These are phyloP conservation scores for Domatiomyces catenatus DNA, from an alignment of 2,329 filamentous ascomycete species.

Conservation along the genomic window DNA sequence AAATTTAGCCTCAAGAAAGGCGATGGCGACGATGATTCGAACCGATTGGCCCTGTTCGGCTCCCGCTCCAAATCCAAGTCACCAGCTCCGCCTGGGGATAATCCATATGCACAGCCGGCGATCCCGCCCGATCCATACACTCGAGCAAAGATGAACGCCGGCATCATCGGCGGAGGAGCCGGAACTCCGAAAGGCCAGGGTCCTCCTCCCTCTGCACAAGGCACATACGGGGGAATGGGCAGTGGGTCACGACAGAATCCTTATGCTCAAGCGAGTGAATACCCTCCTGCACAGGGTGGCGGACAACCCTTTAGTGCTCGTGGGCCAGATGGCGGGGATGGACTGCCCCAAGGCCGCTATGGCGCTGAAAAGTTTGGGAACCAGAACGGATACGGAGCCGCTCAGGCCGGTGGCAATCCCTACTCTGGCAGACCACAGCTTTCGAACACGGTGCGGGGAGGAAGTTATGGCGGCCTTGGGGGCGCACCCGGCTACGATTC, in stretches of 20 bases:
- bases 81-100: conserved; percentile 32
- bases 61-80: conserved; percentile 40
- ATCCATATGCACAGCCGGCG: conserved; percentile 43
- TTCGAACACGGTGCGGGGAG: conserved; percentile 30
- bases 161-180: conserved; percentile 19
- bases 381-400: conserved; percentile 34
- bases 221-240: conserved; percentile 16
- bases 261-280: conserved; percentile 1
- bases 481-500: conserved; percentile 35
- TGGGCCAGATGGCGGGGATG: conserved; percentile 15
- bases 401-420: conserved; percentile 26
- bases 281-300: background rate
- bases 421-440: conserved; percentile 20
- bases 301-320: conserved; percentile 12
- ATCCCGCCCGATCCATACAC: conserved; percentile 39
- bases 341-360: conserved; percentile 22
- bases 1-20: conserved; percentile 38
- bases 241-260: background rate
- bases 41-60: conserved; percentile 45
- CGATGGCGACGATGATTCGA: conserved; percentile 35
- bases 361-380: conserved; percentile 28
- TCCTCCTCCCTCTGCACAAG: conserved; percentile 6
- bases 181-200: conserved; percentile 3
- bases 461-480: conserved; percentile 43
- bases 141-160: conserved; percentile 30